These are phyloP conservation scores for Sporobolomyces roseus DNA, from an alignment of 768 basidiomycete genomes.

Conservation along the genomic window DNA sequence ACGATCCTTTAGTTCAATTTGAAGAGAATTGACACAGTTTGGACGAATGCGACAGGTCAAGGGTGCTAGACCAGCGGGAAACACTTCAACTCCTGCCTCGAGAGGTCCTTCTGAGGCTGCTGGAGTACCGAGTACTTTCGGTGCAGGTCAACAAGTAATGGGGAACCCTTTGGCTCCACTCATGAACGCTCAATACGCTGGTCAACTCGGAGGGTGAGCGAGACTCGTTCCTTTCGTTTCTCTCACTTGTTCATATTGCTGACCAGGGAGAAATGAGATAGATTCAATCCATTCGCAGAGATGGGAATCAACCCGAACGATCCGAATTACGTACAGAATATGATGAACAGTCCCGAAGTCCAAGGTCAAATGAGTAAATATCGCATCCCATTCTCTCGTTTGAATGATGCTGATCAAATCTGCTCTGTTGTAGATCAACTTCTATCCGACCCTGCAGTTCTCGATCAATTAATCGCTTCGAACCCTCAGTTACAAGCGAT, in stretches of 20 bases:
- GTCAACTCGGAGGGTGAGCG: slow-evolving; percentile 52
- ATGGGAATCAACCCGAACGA: slow-evolving; percentile 89
- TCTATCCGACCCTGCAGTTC: slow-evolving; percentile 80
- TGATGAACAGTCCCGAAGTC: slow-evolving; percentile 72
- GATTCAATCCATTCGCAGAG: slow-evolving; percentile 82
- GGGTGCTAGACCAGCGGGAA: slow-evolving; percentile 26
- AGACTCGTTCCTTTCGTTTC: neutral
- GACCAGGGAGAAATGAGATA: slow-evolving; percentile 2
- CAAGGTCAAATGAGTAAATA: slow-evolving; percentile 76
- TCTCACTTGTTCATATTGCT: neutral
- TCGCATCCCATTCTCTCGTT: too few relatives aligned
- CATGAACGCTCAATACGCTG: slow-evolving; percentile 43
- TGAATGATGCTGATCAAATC: too few relatives aligned
- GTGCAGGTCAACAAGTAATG: slow-evolving; percentile 62
- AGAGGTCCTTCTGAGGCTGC: slow-evolving; percentile 52
- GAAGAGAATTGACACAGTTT: too few relatives aligned
- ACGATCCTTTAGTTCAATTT: too few relatives aligned
- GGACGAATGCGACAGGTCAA: slow-evolving; percentile 43
- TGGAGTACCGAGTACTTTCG: slow-evolving; percentile 49
- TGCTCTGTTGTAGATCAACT: too few relatives aligned
- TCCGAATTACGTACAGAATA: slow-evolving; percentile 62
- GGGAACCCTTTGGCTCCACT: slow-evolving; percentile 46
- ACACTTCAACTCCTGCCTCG: slow-evolving; percentile 69
- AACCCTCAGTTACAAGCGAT: slow-evolving; percentile 72
- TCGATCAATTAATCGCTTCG: slow-evolving; percentile 71